Conservation (phyloP, 2,329 filamentous ascomycete genomes). For the Penicillium sp. region DNA sequence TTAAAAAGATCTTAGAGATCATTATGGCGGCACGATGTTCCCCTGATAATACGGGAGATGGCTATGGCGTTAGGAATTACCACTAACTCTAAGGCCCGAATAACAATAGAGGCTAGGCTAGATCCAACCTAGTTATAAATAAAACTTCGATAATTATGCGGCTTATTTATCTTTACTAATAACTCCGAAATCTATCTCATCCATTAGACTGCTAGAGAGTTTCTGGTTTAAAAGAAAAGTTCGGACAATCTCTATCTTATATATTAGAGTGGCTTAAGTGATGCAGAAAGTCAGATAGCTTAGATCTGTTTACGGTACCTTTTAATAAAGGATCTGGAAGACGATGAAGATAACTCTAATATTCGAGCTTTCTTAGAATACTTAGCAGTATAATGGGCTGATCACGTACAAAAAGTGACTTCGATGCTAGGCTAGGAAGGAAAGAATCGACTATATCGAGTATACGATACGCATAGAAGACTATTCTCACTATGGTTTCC, state of each 20-base stretch:
- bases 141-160: slow-evolving; percentile 9
- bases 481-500: no score
- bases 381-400: slow-evolving; percentile 7
- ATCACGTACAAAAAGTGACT: slow-evolving; percentile 1
- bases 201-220: slow-evolving; percentile 19
- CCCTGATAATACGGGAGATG: slow-evolving; percentile 14
- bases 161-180: slow-evolving; percentile 17
- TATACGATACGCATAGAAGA: slow-evolving; percentile 1
- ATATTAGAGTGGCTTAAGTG: no score
- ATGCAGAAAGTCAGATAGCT: no score
- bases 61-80: slow-evolving; percentile 13
- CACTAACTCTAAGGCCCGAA: background rate
- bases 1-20: slow-evolving; percentile 11
- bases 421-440: background rate
- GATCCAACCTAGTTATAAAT: background rate
- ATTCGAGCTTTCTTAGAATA: background rate
- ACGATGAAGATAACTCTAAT: background rate
- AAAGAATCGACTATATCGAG: background rate
- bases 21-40: slow-evolving; percentile 15
- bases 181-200: slow-evolving; percentile 18
- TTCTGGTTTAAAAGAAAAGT: slow-evolving; percentile 2
- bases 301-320: no score
- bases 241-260: no score
- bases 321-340: background rate
- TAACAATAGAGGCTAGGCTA: slow-evolving; percentile 1